A percentile compares a stretch with the other conserved stretches of the same genome.
These are phyloP conservation scores for Prunella vulgaris DNA, from an alignment of 257 asterid genomes.

Conservation along the genomic window DNA sequence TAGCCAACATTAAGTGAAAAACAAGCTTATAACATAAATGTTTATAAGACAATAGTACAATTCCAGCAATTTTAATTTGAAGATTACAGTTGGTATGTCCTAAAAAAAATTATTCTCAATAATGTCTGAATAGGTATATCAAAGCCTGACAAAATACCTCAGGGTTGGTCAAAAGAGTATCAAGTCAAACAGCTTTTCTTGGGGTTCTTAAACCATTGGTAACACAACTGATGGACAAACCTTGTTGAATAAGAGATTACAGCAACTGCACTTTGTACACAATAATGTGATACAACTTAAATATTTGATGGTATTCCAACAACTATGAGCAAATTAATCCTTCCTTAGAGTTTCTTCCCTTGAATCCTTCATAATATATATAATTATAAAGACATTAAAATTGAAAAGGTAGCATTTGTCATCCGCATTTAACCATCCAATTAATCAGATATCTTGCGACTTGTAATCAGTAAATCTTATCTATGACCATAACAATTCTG, in stretches of 20 bases:
- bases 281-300: neutral
- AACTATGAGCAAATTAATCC: slow-evolving; percentile 4
- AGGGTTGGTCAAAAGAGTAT: neutral
- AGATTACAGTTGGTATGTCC: neutral
- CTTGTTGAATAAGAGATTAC: neutral
- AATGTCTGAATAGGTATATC: neutral
- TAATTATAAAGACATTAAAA: too few relatives aligned
- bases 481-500: neutral
- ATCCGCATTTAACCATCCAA: neutral
- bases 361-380: neutral
- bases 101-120: neutral
- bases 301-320: neutral
- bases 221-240: neutral
- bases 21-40: neutral
- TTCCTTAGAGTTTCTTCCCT: neutral
- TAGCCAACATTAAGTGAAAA: neutral
- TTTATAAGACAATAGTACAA: neutral
- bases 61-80: neutral
- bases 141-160: neutral
- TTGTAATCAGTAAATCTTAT: neutral
- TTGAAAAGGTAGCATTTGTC: neutral
- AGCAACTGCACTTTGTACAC: neutral
- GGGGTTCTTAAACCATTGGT: neutral
- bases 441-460: neutral
- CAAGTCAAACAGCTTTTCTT: neutral